A percentile compares a stretch with the other conserved stretches of the same genome.
Evolutionary conservation across 1,284 basidiomycete genomes (phyloP).

Genomic region (Irpex lacteus): DNA sequence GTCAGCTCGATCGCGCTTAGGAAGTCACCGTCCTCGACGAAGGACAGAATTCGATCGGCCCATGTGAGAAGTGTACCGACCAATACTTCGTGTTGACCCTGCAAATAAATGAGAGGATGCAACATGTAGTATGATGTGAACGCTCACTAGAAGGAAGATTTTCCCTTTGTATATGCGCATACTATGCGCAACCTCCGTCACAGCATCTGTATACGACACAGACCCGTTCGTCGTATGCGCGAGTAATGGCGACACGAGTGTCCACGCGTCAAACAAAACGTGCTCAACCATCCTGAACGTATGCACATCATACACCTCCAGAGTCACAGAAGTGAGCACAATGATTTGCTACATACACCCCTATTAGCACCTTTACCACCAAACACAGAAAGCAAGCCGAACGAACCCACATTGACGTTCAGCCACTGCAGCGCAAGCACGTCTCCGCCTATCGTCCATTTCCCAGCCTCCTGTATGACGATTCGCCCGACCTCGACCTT

Average conservation of each 20-base stretch:
- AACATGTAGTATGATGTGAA: background rate
- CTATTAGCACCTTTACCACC: constrained; percentile 9
- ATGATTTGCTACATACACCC: constrained; percentile 53
- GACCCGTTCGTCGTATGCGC: constrained; percentile 44
- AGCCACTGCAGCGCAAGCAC: constrained; percentile 74
- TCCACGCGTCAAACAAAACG: constrained; percentile 52
- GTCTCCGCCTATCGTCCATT: constrained; percentile 54
- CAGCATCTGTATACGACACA: constrained; percentile 46
- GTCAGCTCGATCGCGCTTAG: constrained; percentile 87
- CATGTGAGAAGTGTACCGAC: constrained; percentile 91
- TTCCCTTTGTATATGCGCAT: constrained; percentile 86
- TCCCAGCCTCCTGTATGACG: constrained; percentile 52
- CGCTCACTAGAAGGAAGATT: constrained; percentile 83
- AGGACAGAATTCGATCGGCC: constrained; percentile 88
- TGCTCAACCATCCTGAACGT: constrained; percentile 55
- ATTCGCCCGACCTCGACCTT: constrained; percentile 64
- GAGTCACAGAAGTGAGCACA: constrained; percentile 50
- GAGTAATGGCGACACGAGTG: constrained; percentile 54
- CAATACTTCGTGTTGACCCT: constrained; percentile 70
- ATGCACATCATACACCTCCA: constrained; percentile 73
- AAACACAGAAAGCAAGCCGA: constrained; percentile 17
- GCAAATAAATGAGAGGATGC: constrained; percentile 1
- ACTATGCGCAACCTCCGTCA: constrained; percentile 67
- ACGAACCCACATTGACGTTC: constrained; percentile 68
- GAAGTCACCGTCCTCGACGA: constrained; percentile 87